A percentile compares a stretch with the other conserved stretches of the same genome.
These are phyloP conservation scores for Endotrypanum monterogeii DNA, from an alignment of 208 protist genomes.

Conservation along the genomic window DNA sequence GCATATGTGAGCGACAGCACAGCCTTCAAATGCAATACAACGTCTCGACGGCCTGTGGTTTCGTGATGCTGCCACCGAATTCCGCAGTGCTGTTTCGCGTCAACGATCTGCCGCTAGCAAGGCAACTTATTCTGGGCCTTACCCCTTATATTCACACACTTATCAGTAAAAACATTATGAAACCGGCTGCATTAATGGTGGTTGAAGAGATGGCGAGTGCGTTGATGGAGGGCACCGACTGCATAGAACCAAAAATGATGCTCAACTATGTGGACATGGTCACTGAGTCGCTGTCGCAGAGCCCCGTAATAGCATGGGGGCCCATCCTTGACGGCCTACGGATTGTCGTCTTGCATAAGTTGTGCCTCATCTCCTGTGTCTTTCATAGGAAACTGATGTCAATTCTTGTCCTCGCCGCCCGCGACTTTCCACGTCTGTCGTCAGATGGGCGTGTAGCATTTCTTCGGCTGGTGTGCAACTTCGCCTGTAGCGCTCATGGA, in stretches of 20 bases:
- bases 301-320: slow-evolving; percentile 54
- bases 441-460: slow-evolving; percentile 62
- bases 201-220: slow-evolving; percentile 25
- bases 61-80: slow-evolving; percentile 47
- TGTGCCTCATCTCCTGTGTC: slow-evolving; percentile 39
- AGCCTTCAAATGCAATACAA: slow-evolving; percentile 42
- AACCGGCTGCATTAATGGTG: slow-evolving; percentile 26
- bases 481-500: slow-evolving; percentile 51
- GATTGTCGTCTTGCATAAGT: slow-evolving; percentile 69
- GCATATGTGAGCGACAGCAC: slow-evolving; percentile 42
- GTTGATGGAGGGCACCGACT: slow-evolving; percentile 43
- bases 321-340: slow-evolving; percentile 75
- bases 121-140: slow-evolving; percentile 31
- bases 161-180: slow-evolving; percentile 28
- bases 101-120: slow-evolving; percentile 21
- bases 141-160: slow-evolving; percentile 51
- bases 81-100: slow-evolving; percentile 67
- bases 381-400: slow-evolving; percentile 54
- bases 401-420: slow-evolving; percentile 41
- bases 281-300: slow-evolving; percentile 41
- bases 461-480: slow-evolving; percentile 77
- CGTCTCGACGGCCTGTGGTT: slow-evolving; percentile 36
- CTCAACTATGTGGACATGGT: slow-evolving; percentile 57
- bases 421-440: slow-evolving; percentile 63
- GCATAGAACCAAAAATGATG: slow-evolving; percentile 31